Evolutionary conservation across 805 yeast species (phyloP), one percentile per base, ranked within the genome.

Genomic region (Cyberlindnera mycetangii): DNA sequence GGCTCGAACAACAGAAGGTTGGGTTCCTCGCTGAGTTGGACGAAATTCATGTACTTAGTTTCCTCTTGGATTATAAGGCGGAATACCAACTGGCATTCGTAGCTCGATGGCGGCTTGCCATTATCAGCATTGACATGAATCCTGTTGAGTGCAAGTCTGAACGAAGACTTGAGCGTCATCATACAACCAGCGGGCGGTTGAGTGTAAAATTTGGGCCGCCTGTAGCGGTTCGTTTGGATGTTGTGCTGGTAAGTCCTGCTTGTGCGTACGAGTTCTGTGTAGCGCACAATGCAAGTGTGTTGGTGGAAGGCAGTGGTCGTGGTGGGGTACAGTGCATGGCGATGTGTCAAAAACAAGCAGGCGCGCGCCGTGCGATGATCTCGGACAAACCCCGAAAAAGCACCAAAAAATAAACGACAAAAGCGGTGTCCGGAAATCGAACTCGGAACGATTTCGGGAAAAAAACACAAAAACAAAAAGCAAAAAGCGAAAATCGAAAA

Each of bases 41-140:
- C 41, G 31, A 57, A 57, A 33, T 52, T 48, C 28, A 57, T 33
- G 46, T 57, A 55, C 34, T 48, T 39, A n/a, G 55, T 51, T 39
- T 52, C 56, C 37, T 52, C 53, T 4, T 39, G 41, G 17, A 53
- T 42, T 5, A 49, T 48, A 17, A 54, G 42, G 15, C 45, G 33
- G 39, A 54, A 54, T 6, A 17, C 30, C 19, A 53, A 30, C 25
- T 25, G 33, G 11, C 42, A 41, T 3, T 20, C n/a, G 44, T 32
- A 34, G 16, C 24, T 12, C 4, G 14, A 32, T 30, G 39, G 17
- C 11, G 42, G n/a, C 20, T 16, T 30, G 33, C 34, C 36, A 30
- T 18, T 24, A 21, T 42, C 38, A 12, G 39, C 27, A 25, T 27
- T 38, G 18, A 49, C 40, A 42, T 48, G 48, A 45, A 55, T 54